Percentiles rank a stretch among this genome's conserved stretches.
Evolutionary conservation across 1,284 basidiomycete genomes (phyloP).

Genomic region (Ustilago loliicola): DNA sequence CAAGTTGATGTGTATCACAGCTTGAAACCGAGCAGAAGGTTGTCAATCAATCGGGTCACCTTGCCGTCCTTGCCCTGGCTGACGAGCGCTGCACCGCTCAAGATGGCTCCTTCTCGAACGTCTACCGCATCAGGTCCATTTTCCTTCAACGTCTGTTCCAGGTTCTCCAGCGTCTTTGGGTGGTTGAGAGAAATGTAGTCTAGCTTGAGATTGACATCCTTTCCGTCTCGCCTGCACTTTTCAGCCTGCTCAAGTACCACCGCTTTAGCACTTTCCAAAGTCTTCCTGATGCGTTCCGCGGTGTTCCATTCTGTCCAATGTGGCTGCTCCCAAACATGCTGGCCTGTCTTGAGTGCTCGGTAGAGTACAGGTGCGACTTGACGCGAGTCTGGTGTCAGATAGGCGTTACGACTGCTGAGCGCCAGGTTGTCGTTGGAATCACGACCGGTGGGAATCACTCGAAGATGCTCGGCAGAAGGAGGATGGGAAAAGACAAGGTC

Average conservation of each 20-base stretch:
- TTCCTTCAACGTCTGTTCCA: conserved; percentile 71
- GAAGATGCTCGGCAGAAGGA: conserved; percentile 77
- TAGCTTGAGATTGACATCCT: conserved; percentile 74
- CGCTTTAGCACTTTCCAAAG: conserved; percentile 48
- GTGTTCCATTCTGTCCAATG: conserved; percentile 20
- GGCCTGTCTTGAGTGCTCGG: conserved; percentile 76
- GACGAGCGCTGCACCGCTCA: conserved; percentile 90
- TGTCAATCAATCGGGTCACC: conserved; percentile 91
- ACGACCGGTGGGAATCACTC: conserved; percentile 84
- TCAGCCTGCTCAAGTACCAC: conserved; percentile 33
- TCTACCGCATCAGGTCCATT: conserved; percentile 62
- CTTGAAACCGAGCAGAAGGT: conserved; percentile 80
- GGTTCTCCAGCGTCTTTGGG: conserved; percentile 76
- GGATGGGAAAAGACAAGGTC: conserved; percentile 86
- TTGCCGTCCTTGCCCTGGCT: conserved; percentile 72
- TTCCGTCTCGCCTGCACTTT: conserved; percentile 15
- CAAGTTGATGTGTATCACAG: conserved; percentile 14
- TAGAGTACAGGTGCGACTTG: conserved; percentile 80
- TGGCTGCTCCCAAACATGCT: conserved; percentile 68
- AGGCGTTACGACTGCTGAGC: conserved; percentile 90
- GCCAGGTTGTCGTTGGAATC: conserved; percentile 78
- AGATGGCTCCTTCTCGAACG: conserved; percentile 75
- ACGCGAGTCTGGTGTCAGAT: conserved; percentile 80
- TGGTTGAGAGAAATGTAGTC: conserved; percentile 94
- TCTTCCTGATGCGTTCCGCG: conserved; percentile 44